These are phyloP conservation scores for Jatropha curcas DNA, from an alignment of 345 rosid genomes.

Conservation along the genomic window DNA sequence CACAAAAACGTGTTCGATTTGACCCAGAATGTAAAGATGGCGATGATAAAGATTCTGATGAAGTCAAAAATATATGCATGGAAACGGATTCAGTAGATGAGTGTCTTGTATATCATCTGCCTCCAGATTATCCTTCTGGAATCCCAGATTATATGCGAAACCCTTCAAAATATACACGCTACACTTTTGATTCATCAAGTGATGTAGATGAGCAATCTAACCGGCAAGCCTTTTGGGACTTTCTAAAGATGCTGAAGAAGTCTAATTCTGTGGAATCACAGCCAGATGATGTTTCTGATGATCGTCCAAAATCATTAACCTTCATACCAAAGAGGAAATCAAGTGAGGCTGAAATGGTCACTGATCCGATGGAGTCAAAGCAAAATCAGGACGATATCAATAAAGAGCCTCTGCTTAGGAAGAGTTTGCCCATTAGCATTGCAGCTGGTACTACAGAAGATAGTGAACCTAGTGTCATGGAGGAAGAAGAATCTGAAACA, in stretches of 20 bases:
- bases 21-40: conserved; percentile 24
- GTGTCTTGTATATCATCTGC: conserved; percentile 5
- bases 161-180: conserved; percentile 27
- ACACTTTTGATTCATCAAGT: conserved; percentile 22
- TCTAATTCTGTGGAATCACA: conserved; percentile 7
- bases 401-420: conserved; percentile 27
- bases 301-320: conserved; percentile 18
- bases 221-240: conserved; percentile 24
- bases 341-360: conserved; percentile 20
- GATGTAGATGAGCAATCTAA: conserved; percentile 28
- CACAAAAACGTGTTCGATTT: conserved; percentile 28
- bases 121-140: conserved; percentile 35
- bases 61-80: neutral
- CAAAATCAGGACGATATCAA: conserved; percentile 22
- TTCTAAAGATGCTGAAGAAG: conserved; percentile 20
- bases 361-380: conserved; percentile 23
- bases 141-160: conserved; percentile 32
- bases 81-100: conserved; percentile 22
- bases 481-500: conserved; percentile 26
- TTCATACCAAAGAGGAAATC: conserved; percentile 38
- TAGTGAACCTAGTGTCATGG: conserved; percentile 14
- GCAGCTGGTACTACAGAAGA: conserved; percentile 15
- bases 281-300: conserved; percentile 18
- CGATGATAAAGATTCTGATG: conserved; percentile 20
- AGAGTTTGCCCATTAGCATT: neutral